phyloP scores from a whole-genome alignment of 129 eudicot genomes.

The Lactuca saligna region DNA sequence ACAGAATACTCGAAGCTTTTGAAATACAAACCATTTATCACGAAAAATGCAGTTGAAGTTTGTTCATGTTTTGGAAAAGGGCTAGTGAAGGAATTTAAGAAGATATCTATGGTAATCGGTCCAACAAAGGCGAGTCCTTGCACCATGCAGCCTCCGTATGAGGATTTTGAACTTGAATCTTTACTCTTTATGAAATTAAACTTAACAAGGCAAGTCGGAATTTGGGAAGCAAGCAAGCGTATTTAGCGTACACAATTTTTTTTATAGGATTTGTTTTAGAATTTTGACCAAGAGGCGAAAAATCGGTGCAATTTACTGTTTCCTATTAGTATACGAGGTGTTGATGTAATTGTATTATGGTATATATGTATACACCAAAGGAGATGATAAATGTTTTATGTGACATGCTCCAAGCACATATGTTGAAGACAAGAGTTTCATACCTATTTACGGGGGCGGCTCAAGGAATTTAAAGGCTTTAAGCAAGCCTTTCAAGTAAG shows the following conservation, averaged over 20 bases:
- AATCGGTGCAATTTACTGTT: neutral
- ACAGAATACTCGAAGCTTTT: constrained; percentile 52
- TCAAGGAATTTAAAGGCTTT: no score
- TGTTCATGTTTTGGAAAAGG: constrained; percentile 42
- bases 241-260: constrained; percentile 8
- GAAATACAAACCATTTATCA: constrained; percentile 44
- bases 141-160: constrained; percentile 40
- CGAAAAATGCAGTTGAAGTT: constrained; percentile 46
- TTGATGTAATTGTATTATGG: constrained; percentile 3
- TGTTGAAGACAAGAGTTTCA: neutral
- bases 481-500: no score
- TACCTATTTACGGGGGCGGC: no score
- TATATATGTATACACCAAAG: neutral
- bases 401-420: neutral
- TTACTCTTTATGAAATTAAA: constrained; percentile 30
- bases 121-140: constrained; percentile 44
- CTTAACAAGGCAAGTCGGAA: constrained; percentile 36
- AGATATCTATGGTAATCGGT: constrained; percentile 37
- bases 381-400: neutral
- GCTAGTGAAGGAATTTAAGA: constrained; percentile 31
- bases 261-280: neutral
- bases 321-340: neutral
- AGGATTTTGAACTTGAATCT: constrained; percentile 22
- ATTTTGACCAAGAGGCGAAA: constrained; percentile 7
- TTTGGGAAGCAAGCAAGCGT: constrained; percentile 37